Percentiles rank a stretch among this genome's conserved stretches.
These are phyloP conservation scores for Penicillium hordei DNA, from an alignment of 2,329 filamentous ascomycete genomes.

Conservation along the genomic window DNA sequence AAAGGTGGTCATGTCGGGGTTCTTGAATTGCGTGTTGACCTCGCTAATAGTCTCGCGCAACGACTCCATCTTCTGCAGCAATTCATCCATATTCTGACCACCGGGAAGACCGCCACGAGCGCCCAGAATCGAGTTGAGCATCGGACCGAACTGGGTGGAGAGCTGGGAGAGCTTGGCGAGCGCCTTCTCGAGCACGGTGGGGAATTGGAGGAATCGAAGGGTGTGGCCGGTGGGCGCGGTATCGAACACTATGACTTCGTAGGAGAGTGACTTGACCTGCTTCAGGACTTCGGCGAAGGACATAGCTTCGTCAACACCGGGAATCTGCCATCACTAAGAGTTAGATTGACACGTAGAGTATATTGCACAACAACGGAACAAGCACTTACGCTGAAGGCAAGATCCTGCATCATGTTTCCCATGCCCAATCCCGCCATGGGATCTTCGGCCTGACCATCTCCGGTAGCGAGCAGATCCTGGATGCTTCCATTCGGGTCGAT, in stretches of 20 bases:
- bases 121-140: slow-evolving; percentile 90
- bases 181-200: slow-evolving; percentile 95
- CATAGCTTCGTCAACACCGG: slow-evolving; percentile 99
- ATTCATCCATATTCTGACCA: slow-evolving; percentile 87
- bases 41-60: slow-evolving; percentile 90
- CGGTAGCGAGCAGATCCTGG: slow-evolving; percentile 85
- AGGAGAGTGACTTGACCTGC: slow-evolving; percentile 97
- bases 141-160: slow-evolving; percentile 89
- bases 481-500: slow-evolving; percentile 98
- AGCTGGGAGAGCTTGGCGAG: slow-evolving; percentile 96
- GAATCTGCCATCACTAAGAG: slow-evolving; percentile 62
- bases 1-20: slow-evolving; percentile 91
- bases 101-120: slow-evolving; percentile 75
- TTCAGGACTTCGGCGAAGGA: slow-evolving; percentile 98
- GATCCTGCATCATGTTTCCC: slow-evolving; percentile 97
- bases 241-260: slow-evolving; percentile 99
- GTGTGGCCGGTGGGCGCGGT: slow-evolving; percentile 98
- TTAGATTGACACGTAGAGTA: slow-evolving; percentile 11
- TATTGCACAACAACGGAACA: not conserved
- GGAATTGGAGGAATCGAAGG: slow-evolving; percentile 96
- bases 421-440: slow-evolving; percentile 70
- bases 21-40: slow-evolving; percentile 98
- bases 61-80: slow-evolving; percentile 91
- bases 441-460: slow-evolving; percentile 61
- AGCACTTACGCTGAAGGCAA: slow-evolving; percentile 79